Evolutionary conservation across 2,329 filamentous ascomycete species (phyloP).

Genomic region (Xylariaceae sp.): DNA sequence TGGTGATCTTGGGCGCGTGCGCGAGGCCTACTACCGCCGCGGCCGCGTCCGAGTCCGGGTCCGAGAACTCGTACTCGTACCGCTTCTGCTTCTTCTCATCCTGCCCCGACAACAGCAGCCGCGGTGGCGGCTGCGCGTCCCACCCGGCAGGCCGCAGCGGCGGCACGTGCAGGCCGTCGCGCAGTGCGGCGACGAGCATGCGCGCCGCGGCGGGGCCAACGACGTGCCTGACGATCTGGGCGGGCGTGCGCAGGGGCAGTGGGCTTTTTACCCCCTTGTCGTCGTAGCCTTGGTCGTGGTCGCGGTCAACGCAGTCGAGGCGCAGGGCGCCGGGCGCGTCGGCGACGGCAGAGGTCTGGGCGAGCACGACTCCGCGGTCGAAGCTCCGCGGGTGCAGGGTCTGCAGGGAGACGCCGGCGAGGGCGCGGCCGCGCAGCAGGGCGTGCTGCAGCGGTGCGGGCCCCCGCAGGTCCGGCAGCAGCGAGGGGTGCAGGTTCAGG

Average conservation of each 20-base stretch:
- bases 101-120: conserved; percentile 7
- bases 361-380: conserved; percentile 70
- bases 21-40: conserved; percentile 8
- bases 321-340: conserved; percentile 41
- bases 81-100: not conserved
- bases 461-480: conserved; percentile 80
- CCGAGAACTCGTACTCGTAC: too few species aligned
- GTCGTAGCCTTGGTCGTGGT: too few species aligned
- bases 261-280: too few species aligned
- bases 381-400: conserved; percentile 72
- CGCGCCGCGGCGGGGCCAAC: conserved; percentile 46
- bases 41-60: conserved; percentile 3
- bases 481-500: conserved; percentile 86
- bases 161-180: conserved; percentile 55
- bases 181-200: conserved; percentile 62
- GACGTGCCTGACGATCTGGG: not conserved
- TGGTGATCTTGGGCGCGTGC: conserved; percentile 67
- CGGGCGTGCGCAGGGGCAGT: conserved; percentile 43
- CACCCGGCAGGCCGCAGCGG: conserved; percentile 39
- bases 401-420: conserved; percentile 76
- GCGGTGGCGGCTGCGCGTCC: conserved; percentile 11
- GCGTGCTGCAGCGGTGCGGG: conserved; percentile 81
- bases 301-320: too few species aligned
- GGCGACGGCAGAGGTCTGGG: conserved; percentile 55
- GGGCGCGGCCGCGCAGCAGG: conserved; percentile 53